Conservation (phyloP, 441 rosid species). For the Eutrema salsugineum region DNA sequence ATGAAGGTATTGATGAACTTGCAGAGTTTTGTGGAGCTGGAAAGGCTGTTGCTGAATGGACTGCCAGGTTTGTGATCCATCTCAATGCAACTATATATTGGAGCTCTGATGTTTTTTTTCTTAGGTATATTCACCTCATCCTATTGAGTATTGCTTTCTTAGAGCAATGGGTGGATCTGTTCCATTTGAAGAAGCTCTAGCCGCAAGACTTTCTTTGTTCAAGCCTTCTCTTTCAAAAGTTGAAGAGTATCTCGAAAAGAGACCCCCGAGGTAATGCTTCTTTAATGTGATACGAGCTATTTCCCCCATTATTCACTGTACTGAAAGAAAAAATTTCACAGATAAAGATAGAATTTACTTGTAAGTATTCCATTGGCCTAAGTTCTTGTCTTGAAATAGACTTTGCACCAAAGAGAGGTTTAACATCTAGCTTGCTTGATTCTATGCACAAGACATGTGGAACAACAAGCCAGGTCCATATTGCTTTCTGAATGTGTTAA, state of each 20-base stretch:
- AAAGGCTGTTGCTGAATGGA: constrained; percentile 98
- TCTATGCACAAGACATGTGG: constrained; percentile 2
- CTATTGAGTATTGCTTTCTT: constrained; percentile 21
- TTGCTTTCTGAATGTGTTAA: not conserved
- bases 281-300: not conserved
- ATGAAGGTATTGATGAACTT: constrained; percentile 98
- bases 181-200: constrained; percentile 92
- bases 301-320: not conserved
- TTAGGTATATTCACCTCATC: not conserved
- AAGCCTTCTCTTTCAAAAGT: constrained; percentile 80
- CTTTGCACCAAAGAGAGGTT: not conserved
- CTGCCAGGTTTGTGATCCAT: constrained; percentile 69
- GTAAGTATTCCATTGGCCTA: not conserved
- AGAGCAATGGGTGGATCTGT: constrained; percentile 99
- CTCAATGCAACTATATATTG: not conserved
- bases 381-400: not conserved
- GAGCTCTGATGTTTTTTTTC: constrained; percentile 11
- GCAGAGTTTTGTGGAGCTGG: constrained; percentile 99
- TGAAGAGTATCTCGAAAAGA: constrained; percentile 69
- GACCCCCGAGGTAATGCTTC: constrained; percentile 72
- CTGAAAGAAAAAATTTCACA: not conserved
- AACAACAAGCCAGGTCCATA: not conserved
- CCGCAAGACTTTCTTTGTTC: constrained; percentile 82
- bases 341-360: not conserved
- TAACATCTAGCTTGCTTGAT: constrained; percentile 11